Evolutionary conservation across 2,329 filamentous ascomycete species (phyloP), one percentile per base, ranked within the genome.

Genomic region (Scleromitrula shiraiana): DNA sequence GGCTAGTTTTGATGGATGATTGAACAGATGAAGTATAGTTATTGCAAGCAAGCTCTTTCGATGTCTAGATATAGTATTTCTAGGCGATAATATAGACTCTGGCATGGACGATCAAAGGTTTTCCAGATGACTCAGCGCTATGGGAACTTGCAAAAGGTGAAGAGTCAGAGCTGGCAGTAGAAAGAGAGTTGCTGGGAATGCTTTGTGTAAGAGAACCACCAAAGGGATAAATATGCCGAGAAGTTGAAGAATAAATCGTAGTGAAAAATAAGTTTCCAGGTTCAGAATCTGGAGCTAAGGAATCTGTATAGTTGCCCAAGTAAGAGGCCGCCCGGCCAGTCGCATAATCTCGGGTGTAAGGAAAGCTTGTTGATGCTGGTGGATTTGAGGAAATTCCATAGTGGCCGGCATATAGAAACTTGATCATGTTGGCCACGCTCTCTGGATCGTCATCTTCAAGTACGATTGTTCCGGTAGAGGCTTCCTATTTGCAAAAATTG

Each of bases 71-170:
- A 24, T 51, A 40, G 26, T 51, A 53, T 42, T 55, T 46, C 1
- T 51, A 50, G 2, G 48, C 54, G 5, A 51, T 23, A 12, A 53
- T 36, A 38, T 54, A 56, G 32, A 56, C 42, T 23, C 46, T 42
- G 7, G 46, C 46, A 29, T 50, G 29, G 14, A 24, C 42, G 23
- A 55, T 5, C 32, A 56, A 41, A 17, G 27, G 38, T 23, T 30
- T 17, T 2, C 22, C 38, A 4, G 12, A 20, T n/a, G 23, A 9
- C 9, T 42, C 38, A 4, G 26, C n/a, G 7, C 20, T 24, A n/a
- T n/a, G n/a, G n/a, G n/a, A n/a, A n/a, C n/a, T n/a, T n/a, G n/a
- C n/a, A n/a, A n/a, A n/a, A n/a, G n/a, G n/a, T n/a, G n/a, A n/a
- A n/a, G n/a, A n/a, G n/a, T n/a, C n/a, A n/a, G n/a, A n/a, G n/a